Conservation (phyloP, 163 green algal species). For the Picocystis sp. region DNA sequence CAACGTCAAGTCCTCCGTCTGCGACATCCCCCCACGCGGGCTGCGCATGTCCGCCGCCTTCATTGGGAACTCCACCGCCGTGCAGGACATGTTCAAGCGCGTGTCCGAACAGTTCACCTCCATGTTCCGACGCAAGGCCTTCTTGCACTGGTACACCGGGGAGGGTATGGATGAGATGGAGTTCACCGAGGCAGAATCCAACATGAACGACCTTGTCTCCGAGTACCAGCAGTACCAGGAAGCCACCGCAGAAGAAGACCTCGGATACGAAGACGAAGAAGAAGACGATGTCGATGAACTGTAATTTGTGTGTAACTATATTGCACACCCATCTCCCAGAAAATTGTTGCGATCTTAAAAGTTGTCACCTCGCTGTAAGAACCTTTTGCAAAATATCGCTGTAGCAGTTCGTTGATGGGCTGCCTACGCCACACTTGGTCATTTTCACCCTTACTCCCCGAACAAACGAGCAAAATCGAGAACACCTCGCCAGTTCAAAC, state of each 20-base stretch:
- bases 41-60: constrained; percentile 87
- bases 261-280: constrained; percentile 59
- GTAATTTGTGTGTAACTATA: too few relatives aligned
- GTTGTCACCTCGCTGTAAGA: too few relatives aligned
- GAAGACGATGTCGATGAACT: constrained; percentile 21
- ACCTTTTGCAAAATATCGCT: too few relatives aligned
- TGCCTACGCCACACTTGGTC: too few relatives aligned
- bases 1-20: constrained; percentile 96
- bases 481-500: too few relatives aligned
- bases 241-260: constrained; percentile 77
- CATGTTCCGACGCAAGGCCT: constrained; percentile 93
- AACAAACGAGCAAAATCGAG: too few relatives aligned
- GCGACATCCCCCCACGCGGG: constrained; percentile 92
- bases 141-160: constrained; percentile 73
- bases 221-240: constrained; percentile 96
- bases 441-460: too few relatives aligned
- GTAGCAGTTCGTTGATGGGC: too few relatives aligned
- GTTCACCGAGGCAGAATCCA: constrained; percentile 98
- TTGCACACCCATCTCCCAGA: too few relatives aligned
- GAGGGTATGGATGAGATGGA: constrained; percentile 99
- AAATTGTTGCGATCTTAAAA: too few relatives aligned
- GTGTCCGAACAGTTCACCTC: constrained; percentile 97
- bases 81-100: constrained; percentile 99
- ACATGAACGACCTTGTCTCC: constrained; percentile 98
- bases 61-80: constrained; percentile 95